These are phyloP conservation scores for Cadophora luteo-olivacea DNA, from an alignment of 2,329 filamentous ascomycete species.

Conservation along the genomic window DNA sequence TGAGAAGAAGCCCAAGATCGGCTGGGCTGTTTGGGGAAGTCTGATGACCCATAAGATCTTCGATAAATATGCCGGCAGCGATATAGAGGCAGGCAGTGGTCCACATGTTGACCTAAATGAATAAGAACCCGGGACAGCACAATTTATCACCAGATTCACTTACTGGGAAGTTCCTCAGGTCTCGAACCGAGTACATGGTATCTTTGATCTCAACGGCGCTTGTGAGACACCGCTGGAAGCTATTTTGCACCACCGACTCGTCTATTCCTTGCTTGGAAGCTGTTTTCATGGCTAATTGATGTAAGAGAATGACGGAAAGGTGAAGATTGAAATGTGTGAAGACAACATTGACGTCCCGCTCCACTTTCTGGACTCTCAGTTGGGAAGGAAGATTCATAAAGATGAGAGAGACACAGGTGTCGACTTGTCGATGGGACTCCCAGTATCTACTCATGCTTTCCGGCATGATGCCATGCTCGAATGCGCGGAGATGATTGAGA, in stretches of 20 bases:
- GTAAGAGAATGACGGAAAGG: constrained; percentile 3
- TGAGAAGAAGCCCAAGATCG: constrained; percentile 11
- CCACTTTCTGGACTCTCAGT: not conserved
- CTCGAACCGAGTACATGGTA: constrained; percentile 7
- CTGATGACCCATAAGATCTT: not conserved
- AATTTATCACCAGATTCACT: not conserved
- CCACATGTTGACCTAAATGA: not conserved
- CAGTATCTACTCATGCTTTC: not conserved
- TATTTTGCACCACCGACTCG: not conserved
- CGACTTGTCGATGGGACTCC: not conserved
- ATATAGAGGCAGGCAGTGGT: not conserved
- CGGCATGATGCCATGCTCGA: not conserved
- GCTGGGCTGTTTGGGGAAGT: not conserved
- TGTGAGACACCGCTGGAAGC: constrained; percentile 6
- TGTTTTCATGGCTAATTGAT: not conserved
- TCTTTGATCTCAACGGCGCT: constrained; percentile 13
- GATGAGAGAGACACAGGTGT: not conserved
- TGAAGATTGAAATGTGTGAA: constrained; percentile 10
- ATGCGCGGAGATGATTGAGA: not conserved
- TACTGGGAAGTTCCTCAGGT: constrained; percentile 2
- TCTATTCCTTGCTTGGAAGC: not conserved
- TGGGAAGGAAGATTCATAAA: constrained; percentile 11
- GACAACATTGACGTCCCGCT: not conserved
- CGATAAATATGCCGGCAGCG: constrained; percentile 12
- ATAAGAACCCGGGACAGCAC: not conserved